A percentile compares a stretch with the other conserved stretches of the same genome.
Evolutionary conservation across 371 early-diverging fungal genomes (phyloP).

Genomic region (Parasitella parasitica): DNA sequence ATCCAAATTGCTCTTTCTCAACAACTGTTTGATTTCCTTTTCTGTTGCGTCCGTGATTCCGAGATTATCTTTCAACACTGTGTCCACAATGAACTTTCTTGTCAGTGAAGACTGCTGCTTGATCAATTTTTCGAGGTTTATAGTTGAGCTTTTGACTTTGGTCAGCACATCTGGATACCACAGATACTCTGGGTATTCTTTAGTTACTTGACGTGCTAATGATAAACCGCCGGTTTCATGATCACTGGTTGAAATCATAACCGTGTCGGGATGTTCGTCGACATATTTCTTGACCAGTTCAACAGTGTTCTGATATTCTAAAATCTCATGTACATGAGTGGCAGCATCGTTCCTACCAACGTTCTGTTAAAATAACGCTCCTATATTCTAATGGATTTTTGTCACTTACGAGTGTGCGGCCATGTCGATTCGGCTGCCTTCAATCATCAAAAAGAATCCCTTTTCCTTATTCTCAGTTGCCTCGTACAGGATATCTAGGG

Average conservation of each 20-base stretch:
- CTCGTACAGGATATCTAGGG: constrained; percentile 63
- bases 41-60: constrained; percentile 70
- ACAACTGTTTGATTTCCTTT: constrained; percentile 60
- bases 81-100: constrained; percentile 33
- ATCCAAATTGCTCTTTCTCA: constrained; percentile 34
- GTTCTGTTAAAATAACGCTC: constrained; percentile 1
- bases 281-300: constrained; percentile 73
- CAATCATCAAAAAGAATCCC: constrained; percentile 96
- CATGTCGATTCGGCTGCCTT: constrained; percentile 92
- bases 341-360: constrained; percentile 83
- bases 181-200: constrained; percentile 75
- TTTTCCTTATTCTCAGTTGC: constrained; percentile 41
- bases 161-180: constrained; percentile 83
- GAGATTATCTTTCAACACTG: constrained; percentile 58
- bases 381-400: neutral
- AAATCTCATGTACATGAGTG: constrained; percentile 86
- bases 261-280: constrained; percentile 70
- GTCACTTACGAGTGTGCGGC: constrained; percentile 69
- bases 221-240: constrained; percentile 96
- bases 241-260: constrained; percentile 87
- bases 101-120: constrained; percentile 5
- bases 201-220: constrained; percentile 66
- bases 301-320: constrained; percentile 85
- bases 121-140: constrained; percentile 44
- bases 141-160: constrained; percentile 68